A percentile compares a stretch with the other conserved stretches of the same genome.
phyloP scores from a whole-genome alignment of 495 filamentous ascomycete genomes.

The Daldinia vernicosa region DNA sequence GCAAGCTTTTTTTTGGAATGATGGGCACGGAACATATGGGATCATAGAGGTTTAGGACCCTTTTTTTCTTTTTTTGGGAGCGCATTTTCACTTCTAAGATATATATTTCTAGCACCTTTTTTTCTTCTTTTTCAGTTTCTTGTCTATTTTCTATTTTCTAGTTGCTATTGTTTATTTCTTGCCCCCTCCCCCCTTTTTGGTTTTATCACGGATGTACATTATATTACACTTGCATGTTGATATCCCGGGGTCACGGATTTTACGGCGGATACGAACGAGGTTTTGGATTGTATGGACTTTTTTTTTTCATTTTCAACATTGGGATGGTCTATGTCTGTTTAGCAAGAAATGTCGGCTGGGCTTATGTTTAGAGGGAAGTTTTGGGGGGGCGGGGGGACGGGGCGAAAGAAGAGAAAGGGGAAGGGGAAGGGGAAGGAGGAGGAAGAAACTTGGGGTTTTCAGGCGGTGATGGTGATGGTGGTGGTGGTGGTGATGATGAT shows the following conservation, averaged over 20 bases:
- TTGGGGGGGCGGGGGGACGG: not conserved
- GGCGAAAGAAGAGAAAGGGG: not conserved
- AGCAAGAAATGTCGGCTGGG: slow-evolving; percentile 21
- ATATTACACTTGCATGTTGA: slow-evolving; percentile 38
- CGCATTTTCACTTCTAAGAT: slow-evolving; percentile 14
- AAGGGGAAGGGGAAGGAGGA: not conserved
- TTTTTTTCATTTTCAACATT: slow-evolving; percentile 26
- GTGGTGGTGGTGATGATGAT: slow-evolving; percentile 1
- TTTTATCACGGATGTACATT: slow-evolving; percentile 40
- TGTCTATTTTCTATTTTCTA: slow-evolving; percentile 6
- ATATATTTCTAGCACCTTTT: slow-evolving; percentile 26
- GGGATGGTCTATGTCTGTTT: slow-evolving; percentile 30
- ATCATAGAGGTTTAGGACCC: slow-evolving; percentile 34
- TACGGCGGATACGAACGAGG: slow-evolving; percentile 36
- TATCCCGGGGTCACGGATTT: slow-evolving; percentile 35
- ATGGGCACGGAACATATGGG: slow-evolving; percentile 29
- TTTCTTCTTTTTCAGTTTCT: not conserved
- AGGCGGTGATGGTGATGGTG: slow-evolving; percentile 1
- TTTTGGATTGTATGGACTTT: slow-evolving; percentile 21
- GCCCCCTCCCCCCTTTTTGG: slow-evolving; percentile 8
- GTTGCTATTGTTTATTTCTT: slow-evolving; percentile 12
- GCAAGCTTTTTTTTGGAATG: slow-evolving; percentile 14
- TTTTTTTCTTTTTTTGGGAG: slow-evolving; percentile 2
- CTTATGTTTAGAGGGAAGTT: slow-evolving; percentile 8
- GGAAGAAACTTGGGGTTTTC: slow-evolving; percentile 9